Percentiles rank a stretch among this genome's conserved stretches.
Conservation (phyloP, 331 rosid species). For the Saraca asoca region DNA sequence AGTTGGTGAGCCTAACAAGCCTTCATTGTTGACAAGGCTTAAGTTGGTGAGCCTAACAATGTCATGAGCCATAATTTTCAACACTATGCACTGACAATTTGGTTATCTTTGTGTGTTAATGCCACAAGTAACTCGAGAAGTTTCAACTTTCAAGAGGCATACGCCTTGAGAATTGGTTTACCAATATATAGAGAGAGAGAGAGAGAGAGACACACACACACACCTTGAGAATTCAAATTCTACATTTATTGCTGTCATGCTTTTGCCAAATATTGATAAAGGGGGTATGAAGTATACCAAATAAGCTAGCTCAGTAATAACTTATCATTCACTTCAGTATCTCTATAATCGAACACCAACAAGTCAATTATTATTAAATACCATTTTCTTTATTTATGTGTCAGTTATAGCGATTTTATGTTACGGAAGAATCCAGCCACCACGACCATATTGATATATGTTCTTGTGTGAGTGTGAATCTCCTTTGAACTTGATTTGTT, state of each 20-base stretch:
- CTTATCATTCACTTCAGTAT: constrained; percentile 5
- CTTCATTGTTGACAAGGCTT: too few species aligned
- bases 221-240: constrained; percentile 16
- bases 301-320: neutral
- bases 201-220: too few species aligned
- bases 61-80: too few species aligned
- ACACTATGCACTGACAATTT: neutral
- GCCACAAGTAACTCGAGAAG: neutral
- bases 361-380: neutral
- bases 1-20: too few species aligned
- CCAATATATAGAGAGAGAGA: too few species aligned
- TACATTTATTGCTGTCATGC: constrained; percentile 16
- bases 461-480: too few species aligned
- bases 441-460: too few species aligned
- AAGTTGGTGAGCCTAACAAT: too few species aligned
- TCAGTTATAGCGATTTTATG: neutral
- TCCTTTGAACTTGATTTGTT: too few species aligned
- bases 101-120: neutral
- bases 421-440: too few species aligned
- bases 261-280: constrained; percentile 10
- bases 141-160: constrained; percentile 11
- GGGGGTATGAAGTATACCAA: constrained; percentile 12
- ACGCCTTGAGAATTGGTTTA: constrained; percentile 12
- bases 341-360: constrained; percentile 7
- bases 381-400: constrained; percentile 29